These are phyloP conservation scores for Aspergillus sp. DNA, from an alignment of 2,329 filamentous ascomycete genomes.

Conservation along the genomic window DNA sequence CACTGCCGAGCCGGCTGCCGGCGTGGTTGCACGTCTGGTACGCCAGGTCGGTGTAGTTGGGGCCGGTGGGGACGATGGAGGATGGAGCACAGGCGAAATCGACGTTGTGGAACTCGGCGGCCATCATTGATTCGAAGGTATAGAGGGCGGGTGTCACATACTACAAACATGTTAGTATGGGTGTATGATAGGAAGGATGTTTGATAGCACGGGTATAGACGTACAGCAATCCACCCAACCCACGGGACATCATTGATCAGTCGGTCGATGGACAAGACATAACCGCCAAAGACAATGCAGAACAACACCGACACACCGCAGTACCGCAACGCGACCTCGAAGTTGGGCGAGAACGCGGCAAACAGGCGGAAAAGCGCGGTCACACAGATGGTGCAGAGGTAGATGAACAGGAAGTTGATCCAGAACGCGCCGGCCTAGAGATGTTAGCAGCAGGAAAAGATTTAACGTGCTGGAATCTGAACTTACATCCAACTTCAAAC, in stretches of 20 bases:
- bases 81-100: conserved; percentile 54
- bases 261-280: conserved; percentile 59
- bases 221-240: conserved; percentile 55
- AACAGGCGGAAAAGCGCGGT: conserved; percentile 62
- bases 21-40: conserved; percentile 58
- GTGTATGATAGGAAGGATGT: neutral
- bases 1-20: conserved; percentile 51
- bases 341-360: conserved; percentile 57
- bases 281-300: conserved; percentile 60
- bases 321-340: conserved; percentile 61
- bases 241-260: conserved; percentile 56
- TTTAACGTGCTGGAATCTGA: too few relatives aligned
- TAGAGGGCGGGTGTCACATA: conserved; percentile 52
- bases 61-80: conserved; percentile 57
- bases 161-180: conserved; percentile 22
- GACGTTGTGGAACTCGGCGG: conserved; percentile 58
- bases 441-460: too few relatives aligned
- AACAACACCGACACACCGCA: conserved; percentile 58
- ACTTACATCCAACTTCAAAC: conserved; percentile 26
- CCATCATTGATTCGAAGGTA: conserved; percentile 61
- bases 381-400: conserved; percentile 56
- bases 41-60: conserved; percentile 46
- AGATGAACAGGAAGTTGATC: conserved; percentile 60
- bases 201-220: too few relatives aligned
- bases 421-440: conserved; percentile 57